These are phyloP conservation scores for Oryza australiensis DNA, from an alignment of 176 grass and related monocot genomes.

Conservation along the genomic window DNA sequence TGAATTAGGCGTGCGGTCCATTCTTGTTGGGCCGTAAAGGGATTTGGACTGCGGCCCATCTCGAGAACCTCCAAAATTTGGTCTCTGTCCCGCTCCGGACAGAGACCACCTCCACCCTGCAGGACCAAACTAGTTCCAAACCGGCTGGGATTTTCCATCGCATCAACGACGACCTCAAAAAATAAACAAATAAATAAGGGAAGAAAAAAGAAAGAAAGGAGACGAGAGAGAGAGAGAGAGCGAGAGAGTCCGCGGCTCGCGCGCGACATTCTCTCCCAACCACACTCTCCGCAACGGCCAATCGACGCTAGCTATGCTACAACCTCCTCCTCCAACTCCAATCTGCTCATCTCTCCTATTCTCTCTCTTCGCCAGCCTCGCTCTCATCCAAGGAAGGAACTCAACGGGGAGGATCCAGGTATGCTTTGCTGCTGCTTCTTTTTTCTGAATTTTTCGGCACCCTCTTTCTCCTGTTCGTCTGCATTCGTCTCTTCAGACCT, in stretches of 20 bases:
- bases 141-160: not conserved
- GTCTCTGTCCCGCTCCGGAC: not conserved
- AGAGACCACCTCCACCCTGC: not conserved
- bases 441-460: not conserved
- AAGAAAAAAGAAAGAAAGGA: not conserved
- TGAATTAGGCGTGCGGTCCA: too few relatives aligned
- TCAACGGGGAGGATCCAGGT: conserved; percentile 31
- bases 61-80: conserved; percentile 3
- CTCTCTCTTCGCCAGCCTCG: not conserved
- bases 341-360: not conserved
- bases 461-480: not conserved
- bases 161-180: not conserved
- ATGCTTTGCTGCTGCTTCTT: not conserved
- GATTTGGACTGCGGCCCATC: not conserved
- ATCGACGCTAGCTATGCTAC: not conserved
- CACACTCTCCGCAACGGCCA: conserved; percentile 30
- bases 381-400: not conserved
- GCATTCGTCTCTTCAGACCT: not conserved
- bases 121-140: not conserved
- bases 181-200: too few relatives aligned
- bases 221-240: not conserved
- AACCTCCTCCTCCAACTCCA: not conserved
- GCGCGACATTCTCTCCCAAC: conserved; percentile 51
- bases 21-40: too few relatives aligned
- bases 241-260: conserved; percentile 15